A percentile compares a stretch with the other conserved stretches of the same genome.
Conservation (phyloP, 2,329 filamentous ascomycete genomes). For the Apiospora hydei region DNA sequence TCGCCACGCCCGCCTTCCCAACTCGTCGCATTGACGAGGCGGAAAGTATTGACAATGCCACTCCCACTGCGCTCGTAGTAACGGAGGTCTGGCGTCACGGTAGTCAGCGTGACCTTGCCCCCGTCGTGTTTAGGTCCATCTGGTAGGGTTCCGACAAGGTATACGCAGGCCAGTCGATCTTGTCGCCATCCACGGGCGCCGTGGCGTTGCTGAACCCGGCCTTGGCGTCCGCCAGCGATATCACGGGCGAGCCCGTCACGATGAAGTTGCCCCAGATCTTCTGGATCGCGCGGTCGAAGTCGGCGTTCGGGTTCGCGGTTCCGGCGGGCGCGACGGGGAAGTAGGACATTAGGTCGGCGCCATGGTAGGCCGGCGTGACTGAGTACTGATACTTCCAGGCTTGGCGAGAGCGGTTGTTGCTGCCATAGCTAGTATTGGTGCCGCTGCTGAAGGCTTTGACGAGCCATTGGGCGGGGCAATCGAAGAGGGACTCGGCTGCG, state of each 20-base stretch:
- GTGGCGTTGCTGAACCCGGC: constrained; percentile 43
- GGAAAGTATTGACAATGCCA: constrained; percentile 38
- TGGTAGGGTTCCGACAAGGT: constrained; percentile 42
- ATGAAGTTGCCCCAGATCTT: constrained; percentile 57
- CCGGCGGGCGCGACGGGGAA: constrained; percentile 40
- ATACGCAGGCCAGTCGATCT: constrained; percentile 44
- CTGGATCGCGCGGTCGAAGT: constrained; percentile 47
- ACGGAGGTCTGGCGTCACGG: constrained; percentile 35
- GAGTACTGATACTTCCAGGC: constrained; percentile 59
- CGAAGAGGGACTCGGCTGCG: constrained; percentile 61
- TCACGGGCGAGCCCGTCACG: constrained; percentile 46
- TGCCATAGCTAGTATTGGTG: neutral
- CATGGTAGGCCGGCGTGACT: constrained; percentile 49
- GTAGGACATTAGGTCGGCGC: constrained; percentile 46
- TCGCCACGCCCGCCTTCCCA: constrained; percentile 39
- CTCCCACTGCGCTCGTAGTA: constrained; percentile 36
- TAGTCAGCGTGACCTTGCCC: constrained; percentile 39
- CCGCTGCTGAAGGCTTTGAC: constrained; percentile 52
- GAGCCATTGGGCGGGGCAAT: constrained; percentile 65
- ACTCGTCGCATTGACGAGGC: constrained; percentile 31
- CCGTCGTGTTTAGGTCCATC: constrained; percentile 54
- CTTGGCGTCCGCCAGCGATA: constrained; percentile 41
- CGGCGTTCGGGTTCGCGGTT: constrained; percentile 30
- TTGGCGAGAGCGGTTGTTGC: constrained; percentile 24
- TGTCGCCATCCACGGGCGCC: constrained; percentile 36